phyloP scores from a whole-genome alignment of 2,329 filamentous ascomycete genomes.

The Tolypocladium tundrense region DNA sequence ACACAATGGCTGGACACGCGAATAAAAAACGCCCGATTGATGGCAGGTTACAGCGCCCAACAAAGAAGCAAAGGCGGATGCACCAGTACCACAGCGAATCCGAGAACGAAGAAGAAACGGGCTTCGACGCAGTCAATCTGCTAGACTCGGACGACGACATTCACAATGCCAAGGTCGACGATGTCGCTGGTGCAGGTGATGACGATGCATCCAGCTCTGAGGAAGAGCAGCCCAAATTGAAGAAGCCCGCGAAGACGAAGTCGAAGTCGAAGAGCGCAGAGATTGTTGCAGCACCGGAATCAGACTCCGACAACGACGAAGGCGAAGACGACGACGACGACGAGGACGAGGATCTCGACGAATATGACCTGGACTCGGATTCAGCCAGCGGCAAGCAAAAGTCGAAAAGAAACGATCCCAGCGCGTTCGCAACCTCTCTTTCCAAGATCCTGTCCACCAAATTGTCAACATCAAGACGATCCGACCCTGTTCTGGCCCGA shows the following conservation, averaged over 20 bases:
- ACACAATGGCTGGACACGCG: constrained; percentile 20
- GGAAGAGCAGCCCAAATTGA: constrained; percentile 16
- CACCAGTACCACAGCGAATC: constrained; percentile 43
- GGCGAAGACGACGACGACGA: constrained; percentile 13
- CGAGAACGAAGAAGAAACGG: constrained; percentile 27
- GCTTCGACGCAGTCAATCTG: constrained; percentile 41
- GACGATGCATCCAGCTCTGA: constrained; percentile 25
- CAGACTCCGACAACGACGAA: constrained; percentile 13
- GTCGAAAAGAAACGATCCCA: constrained; percentile 84
- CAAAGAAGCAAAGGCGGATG: constrained; percentile 43
- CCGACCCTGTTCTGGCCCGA: constrained; percentile 85
- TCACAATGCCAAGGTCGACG: constrained; percentile 41
- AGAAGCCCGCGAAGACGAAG: constrained; percentile 13
- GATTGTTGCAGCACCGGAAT: constrained; percentile 6
- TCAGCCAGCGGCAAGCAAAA: constrained; percentile 34
- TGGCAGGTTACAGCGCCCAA: constrained; percentile 25
- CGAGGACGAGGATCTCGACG: constrained; percentile 22
- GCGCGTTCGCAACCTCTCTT: constrained; percentile 85
- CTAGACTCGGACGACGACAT: constrained; percentile 49
- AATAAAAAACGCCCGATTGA: constrained; percentile 23
- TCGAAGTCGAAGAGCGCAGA: not conserved
- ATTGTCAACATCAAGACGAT: constrained; percentile 67
- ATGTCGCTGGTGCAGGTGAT: constrained; percentile 29
- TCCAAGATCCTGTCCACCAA: constrained; percentile 89
- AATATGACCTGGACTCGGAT: constrained; percentile 29